Conservation (phyloP, 2,329 filamentous ascomycete genomes). For the Ambrosiella xylebori region DNA sequence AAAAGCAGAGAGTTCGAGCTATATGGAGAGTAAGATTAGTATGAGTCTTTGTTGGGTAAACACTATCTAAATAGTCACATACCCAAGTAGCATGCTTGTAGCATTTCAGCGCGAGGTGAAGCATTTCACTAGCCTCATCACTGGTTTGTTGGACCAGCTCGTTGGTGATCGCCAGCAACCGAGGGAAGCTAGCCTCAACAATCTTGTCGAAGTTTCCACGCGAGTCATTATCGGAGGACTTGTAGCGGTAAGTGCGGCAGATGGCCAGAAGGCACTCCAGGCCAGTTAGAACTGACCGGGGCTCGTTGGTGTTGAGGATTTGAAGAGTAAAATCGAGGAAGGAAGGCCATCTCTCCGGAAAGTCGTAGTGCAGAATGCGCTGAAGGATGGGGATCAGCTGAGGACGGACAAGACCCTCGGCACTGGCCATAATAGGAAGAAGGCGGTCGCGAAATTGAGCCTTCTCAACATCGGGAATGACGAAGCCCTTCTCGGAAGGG, state of each 20-base stretch:
- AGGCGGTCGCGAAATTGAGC: slow-evolving; percentile 70
- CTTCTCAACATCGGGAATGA: slow-evolving; percentile 82
- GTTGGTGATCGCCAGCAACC: slow-evolving; percentile 71
- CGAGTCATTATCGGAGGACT: slow-evolving; percentile 56
- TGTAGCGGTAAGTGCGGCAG: slow-evolving; percentile 90
- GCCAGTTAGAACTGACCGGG: slow-evolving; percentile 75
- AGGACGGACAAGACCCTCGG: slow-evolving; percentile 65
- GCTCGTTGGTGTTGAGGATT: slow-evolving; percentile 72
- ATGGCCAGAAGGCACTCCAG: slow-evolving; percentile 88
- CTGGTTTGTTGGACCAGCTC: slow-evolving; percentile 80
- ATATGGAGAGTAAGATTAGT: slow-evolving; percentile 14
- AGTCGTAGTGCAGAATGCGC: slow-evolving; percentile 91
- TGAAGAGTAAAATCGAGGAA: slow-evolving; percentile 88
- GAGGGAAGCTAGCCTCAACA: slow-evolving; percentile 76
- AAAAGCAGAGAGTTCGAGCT: slow-evolving; percentile 72
- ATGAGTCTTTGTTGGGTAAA: not conserved
- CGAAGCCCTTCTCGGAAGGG: slow-evolving; percentile 48
- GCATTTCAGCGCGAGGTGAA: slow-evolving; percentile 84
- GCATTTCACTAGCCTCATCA: slow-evolving; percentile 89
- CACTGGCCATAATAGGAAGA: slow-evolving; percentile 71
- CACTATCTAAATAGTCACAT: slow-evolving; percentile 12
- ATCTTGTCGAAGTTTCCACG: slow-evolving; percentile 86
- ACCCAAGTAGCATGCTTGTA: slow-evolving; percentile 98
- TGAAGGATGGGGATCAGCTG: slow-evolving; percentile 90
- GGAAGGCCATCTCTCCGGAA: slow-evolving; percentile 81